phyloP scores from a whole-genome alignment of 2,329 filamentous ascomycete species.

The Ophiobolus disseminans region DNA sequence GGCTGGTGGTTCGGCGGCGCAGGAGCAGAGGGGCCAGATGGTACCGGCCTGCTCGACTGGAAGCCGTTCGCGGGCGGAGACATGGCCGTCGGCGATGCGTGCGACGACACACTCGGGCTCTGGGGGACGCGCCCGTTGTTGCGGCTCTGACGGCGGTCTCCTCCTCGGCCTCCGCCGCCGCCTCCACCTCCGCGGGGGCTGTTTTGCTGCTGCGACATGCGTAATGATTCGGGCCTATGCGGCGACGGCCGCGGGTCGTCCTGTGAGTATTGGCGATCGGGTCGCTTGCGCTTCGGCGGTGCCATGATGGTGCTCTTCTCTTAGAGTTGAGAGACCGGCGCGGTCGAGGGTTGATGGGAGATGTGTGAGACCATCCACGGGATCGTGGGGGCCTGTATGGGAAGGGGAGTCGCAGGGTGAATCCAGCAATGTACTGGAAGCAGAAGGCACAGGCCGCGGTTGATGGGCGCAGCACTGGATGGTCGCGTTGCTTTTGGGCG shows the following conservation, averaged over 20 bases:
- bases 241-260: constrained; percentile 59
- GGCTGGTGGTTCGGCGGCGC: constrained; percentile 47
- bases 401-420: no score
- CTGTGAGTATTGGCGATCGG: constrained; percentile 54
- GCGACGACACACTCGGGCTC: constrained; percentile 36
- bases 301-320: constrained; percentile 56
- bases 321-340: constrained; percentile 36
- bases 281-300: constrained; percentile 65
- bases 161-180: constrained; percentile 37
- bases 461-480: constrained; percentile 17
- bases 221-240: constrained; percentile 49
- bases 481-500: constrained; percentile 21
- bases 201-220: constrained; percentile 23
- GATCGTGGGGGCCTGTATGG: constrained; percentile 6
- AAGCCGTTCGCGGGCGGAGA: constrained; percentile 33
- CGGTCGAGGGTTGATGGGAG: constrained; percentile 24
- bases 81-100: constrained; percentile 43
- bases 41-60: constrained; percentile 23
- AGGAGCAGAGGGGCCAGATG: constrained; percentile 26
- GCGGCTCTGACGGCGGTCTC: constrained; percentile 39
- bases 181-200: constrained; percentile 39
- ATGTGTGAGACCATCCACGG: constrained; percentile 40
- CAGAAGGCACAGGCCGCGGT: constrained; percentile 9
- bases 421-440: no score
- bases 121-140: constrained; percentile 37